phyloP scores from a whole-genome alignment of 345 rosid genomes.

The Euphorbia lathyris region DNA sequence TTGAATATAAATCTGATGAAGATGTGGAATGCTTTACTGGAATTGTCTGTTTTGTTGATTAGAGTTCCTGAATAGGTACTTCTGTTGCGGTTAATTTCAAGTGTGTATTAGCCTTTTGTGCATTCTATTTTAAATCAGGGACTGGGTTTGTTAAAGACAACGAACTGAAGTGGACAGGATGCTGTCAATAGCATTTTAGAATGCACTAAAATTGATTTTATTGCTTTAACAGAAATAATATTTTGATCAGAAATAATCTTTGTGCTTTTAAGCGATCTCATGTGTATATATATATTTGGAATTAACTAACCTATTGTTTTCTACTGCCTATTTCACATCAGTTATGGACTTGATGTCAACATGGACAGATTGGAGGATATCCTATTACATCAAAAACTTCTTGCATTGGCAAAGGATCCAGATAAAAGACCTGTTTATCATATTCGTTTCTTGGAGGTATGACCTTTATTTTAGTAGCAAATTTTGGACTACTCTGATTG shows the following conservation, averaged over 20 bases:
- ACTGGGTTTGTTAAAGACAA: neutral
- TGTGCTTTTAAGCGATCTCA: neutral
- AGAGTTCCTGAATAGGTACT: neutral
- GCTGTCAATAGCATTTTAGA: neutral
- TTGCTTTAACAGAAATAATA: no score
- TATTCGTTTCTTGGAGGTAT: conserved; percentile 66
- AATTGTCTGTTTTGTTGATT: neutral
- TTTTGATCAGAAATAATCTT: no score
- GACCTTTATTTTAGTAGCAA: neutral
- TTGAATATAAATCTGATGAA: neutral
- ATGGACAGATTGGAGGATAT: conserved; percentile 69
- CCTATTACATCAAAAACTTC: conserved; percentile 53
- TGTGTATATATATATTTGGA: neutral
- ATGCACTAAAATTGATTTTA: neutral
- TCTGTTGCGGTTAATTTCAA: neutral
- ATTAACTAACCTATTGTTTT: neutral
- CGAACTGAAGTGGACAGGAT: neutral
- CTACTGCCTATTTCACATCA: conserved; percentile 20
- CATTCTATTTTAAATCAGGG: neutral
- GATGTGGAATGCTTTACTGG: neutral
- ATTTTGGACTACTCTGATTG: neutral
- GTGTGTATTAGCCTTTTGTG: neutral
- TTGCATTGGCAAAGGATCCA: conserved; percentile 56
- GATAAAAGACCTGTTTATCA: conserved; percentile 55
- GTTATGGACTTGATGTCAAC: conserved; percentile 67